A percentile compares a stretch with the other conserved stretches of the same genome.
Evolutionary conservation across 306 rosid species (phyloP).

Genomic region (Cucurbita pepo): DNA sequence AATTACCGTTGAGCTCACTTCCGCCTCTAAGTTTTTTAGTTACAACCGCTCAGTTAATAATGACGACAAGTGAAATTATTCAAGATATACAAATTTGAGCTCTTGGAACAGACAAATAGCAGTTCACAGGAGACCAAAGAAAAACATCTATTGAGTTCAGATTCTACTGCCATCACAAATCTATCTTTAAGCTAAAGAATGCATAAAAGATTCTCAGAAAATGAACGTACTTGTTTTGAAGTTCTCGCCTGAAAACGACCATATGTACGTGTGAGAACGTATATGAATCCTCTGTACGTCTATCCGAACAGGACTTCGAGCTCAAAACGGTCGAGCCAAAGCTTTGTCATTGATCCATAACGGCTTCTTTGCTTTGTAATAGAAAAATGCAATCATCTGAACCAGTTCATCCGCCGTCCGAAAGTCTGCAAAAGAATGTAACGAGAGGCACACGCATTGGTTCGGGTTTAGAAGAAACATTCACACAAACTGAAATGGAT

Average conservation of each 20-base stretch:
- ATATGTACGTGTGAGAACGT: not conserved
- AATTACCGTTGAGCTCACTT: too few relatives aligned
- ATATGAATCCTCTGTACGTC: not conserved
- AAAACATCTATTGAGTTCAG: too few relatives aligned
- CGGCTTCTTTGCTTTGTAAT: slow-evolving; percentile 83
- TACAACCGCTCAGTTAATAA: too few relatives aligned
- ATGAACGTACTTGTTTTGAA: too few relatives aligned
- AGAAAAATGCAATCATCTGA: slow-evolving; percentile 84
- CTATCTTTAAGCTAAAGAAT: too few relatives aligned
- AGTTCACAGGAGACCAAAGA: too few relatives aligned
- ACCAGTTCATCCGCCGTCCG: slow-evolving; percentile 67
- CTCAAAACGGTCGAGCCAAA: slow-evolving; percentile 18
- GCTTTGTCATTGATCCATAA: slow-evolving; percentile 58
- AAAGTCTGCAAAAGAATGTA: slow-evolving; percentile 25
- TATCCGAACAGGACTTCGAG: not conserved
- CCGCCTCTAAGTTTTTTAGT: too few relatives aligned
- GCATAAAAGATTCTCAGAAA: too few relatives aligned
- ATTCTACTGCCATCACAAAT: too few relatives aligned
- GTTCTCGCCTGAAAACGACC: not conserved
- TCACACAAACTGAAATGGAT: slow-evolving; percentile 1
- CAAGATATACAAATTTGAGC: too few relatives aligned
- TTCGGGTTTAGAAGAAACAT: not conserved
- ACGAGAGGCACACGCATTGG: not conserved
- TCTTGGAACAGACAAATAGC: too few relatives aligned
- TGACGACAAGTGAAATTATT: too few relatives aligned